Conservation (phyloP, 1,284 basidiomycete genomes). For the Erythrobasidium hasegawianum region DNA sequence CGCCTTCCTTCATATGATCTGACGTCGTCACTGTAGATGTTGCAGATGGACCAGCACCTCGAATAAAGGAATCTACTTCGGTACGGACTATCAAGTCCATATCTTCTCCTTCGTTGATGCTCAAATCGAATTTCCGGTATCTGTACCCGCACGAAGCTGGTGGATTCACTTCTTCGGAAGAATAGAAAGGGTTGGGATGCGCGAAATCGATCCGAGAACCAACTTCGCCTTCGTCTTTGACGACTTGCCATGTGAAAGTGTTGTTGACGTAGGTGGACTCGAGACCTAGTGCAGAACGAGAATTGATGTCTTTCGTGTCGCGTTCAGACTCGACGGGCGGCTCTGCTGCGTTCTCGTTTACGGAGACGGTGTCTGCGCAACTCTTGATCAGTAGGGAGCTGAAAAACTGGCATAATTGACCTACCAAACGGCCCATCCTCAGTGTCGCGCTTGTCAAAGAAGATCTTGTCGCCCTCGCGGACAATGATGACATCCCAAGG, state of each 20-base stretch:
- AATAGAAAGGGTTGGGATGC: slow-evolving; percentile 93
- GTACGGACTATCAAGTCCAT: slow-evolving; percentile 89
- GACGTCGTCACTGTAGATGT: slow-evolving; percentile 57
- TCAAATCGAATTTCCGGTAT: slow-evolving; percentile 93
- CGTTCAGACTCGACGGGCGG: slow-evolving; percentile 82
- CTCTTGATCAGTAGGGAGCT: too few species aligned
- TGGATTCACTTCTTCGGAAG: slow-evolving; percentile 87
- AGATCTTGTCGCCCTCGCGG: slow-evolving; percentile 86
- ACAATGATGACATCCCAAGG: slow-evolving; percentile 98
- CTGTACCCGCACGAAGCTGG: slow-evolving; percentile 93
- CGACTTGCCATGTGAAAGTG: slow-evolving; percentile 96
- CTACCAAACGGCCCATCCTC: slow-evolving; percentile 95
- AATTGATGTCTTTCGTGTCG: slow-evolving; percentile 73
- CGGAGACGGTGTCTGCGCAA: slow-evolving; percentile 94
- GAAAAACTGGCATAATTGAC: too few species aligned
- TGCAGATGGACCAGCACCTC: slow-evolving; percentile 52
- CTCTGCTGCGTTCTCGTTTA: slow-evolving; percentile 97
- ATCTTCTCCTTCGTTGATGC: slow-evolving; percentile 82
- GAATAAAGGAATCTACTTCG: slow-evolving; percentile 86
- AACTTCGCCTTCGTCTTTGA: slow-evolving; percentile 62
- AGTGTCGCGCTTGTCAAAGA: slow-evolving; percentile 82
- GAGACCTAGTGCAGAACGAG: slow-evolving; percentile 85
- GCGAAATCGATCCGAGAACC: slow-evolving; percentile 61
- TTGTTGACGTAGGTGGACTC: slow-evolving; percentile 99
- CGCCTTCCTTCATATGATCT: slow-evolving; percentile 51